Conservation (phyloP, 345 rosid species). For the Citropsis articulata region DNA sequence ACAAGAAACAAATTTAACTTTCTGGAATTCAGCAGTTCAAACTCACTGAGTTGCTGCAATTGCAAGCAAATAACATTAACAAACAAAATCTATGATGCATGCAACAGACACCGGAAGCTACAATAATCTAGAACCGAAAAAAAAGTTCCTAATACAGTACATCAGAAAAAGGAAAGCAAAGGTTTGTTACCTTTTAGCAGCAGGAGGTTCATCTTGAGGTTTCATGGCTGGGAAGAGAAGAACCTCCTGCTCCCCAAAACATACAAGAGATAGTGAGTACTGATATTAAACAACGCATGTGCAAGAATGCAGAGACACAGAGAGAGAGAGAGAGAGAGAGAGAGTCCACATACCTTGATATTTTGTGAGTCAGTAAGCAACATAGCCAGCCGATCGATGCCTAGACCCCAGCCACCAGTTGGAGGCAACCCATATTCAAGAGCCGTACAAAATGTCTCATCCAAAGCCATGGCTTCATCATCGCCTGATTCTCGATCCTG, state of each 20-base stretch:
- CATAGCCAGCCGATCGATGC: constrained; percentile 87
- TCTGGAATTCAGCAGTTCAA: not conserved
- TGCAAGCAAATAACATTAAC: not conserved
- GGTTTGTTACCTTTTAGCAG: constrained; percentile 49
- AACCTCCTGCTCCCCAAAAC: constrained; percentile 63
- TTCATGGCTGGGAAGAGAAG: constrained; percentile 98
- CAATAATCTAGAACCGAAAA: not conserved
- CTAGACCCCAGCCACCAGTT: constrained; percentile 97
- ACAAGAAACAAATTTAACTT: not conserved
- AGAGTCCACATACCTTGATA: constrained; percentile 59
- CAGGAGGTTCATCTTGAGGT: constrained; percentile 80
- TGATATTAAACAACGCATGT: not conserved
- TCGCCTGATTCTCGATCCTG: constrained; percentile 95
- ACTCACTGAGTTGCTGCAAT: constrained; percentile 15
- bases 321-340: not conserved
- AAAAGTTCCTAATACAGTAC: not conserved
- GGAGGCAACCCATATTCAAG: constrained; percentile 95
- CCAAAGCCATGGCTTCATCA: constrained; percentile 97
- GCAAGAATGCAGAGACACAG: not conserved
- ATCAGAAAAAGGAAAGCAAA: not conserved
- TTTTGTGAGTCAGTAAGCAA: constrained; percentile 88
- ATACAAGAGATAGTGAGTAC: constrained; percentile 14
- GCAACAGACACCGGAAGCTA: not conserved
- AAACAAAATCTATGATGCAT: not conserved
- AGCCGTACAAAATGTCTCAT: constrained; percentile 85